Conservation (phyloP, 495 filamentous ascomycete species). For the Hypoxylon fragiforme region DNA sequence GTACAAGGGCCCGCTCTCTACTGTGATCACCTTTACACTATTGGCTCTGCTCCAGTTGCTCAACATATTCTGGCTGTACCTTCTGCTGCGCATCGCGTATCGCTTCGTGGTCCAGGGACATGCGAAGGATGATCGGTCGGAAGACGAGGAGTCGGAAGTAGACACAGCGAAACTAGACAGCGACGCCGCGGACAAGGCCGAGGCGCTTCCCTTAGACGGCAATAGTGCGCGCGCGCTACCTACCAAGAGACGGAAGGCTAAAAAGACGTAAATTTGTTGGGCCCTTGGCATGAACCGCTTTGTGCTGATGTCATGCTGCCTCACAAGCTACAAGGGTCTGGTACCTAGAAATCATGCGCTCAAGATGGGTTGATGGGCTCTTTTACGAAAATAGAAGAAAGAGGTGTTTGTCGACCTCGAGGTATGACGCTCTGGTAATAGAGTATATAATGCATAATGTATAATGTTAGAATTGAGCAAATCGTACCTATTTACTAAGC, state of each 20-base stretch:
- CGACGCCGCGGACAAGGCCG: neutral
- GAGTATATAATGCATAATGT: no score
- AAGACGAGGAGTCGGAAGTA: constrained; percentile 51
- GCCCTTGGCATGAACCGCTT: no score
- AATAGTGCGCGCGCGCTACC: neutral
- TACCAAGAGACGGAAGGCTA: neutral
- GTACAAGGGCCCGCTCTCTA: constrained; percentile 77
- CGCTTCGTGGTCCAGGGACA: constrained; percentile 50
- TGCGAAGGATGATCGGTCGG: constrained; percentile 53
- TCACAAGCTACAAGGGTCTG: no score
- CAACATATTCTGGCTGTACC: constrained; percentile 83
- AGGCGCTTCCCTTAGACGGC: neutral
- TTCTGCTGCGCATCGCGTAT: constrained; percentile 72
- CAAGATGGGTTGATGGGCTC: no score
- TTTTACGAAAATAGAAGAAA: no score
- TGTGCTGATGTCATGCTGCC: no score
- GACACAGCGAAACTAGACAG: constrained; percentile 8
- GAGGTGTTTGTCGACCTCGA: no score
- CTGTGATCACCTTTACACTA: constrained; percentile 68
- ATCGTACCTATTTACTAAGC: no score
- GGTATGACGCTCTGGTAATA: no score
- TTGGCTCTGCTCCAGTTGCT: constrained; percentile 74
- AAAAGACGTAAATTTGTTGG: neutral
- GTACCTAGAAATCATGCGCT: no score
- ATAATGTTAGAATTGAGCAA: no score